phyloP scores from a whole-genome alignment of 331 rosid species.

The Malus hybrid region DNA sequence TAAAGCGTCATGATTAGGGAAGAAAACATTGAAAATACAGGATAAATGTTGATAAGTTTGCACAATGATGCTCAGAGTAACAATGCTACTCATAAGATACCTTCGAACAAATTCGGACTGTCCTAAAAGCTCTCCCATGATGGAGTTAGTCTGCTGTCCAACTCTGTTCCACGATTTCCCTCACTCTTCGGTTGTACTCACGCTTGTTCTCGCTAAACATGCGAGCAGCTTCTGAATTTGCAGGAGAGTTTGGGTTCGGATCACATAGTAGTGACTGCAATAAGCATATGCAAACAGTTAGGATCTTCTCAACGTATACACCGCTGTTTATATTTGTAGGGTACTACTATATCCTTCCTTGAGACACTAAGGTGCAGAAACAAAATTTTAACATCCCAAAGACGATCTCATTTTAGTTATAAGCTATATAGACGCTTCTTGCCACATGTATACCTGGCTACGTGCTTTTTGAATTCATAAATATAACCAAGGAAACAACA shows the following conservation, averaged over 20 bases:
- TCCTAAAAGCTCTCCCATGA: neutral
- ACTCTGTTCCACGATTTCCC: conserved; percentile 94
- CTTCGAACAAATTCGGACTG: conserved; percentile 19
- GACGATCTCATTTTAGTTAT: neutral
- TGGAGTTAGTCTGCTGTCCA: conserved; percentile 78
- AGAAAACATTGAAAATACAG: conserved; percentile 18
- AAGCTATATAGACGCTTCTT: neutral
- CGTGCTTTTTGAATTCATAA: neutral
- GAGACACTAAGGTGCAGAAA: neutral
- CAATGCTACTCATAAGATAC: conserved; percentile 25
- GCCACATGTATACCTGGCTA: neutral
- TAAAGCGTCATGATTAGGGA: conserved; percentile 15
- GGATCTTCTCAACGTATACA: neutral
- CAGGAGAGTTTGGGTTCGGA: conserved; percentile 95
- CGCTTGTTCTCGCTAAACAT: conserved; percentile 95
- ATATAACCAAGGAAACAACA: neutral
- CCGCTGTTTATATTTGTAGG: too few species aligned
- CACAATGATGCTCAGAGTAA: conserved; percentile 23
- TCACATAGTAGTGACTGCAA: conserved; percentile 87
- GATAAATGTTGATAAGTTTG: conserved; percentile 25
- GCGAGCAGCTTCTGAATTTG: conserved; percentile 91
- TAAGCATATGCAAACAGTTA: neutral
- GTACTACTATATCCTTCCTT: too few species aligned
- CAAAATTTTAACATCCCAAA: neutral
- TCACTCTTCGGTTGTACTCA: conserved; percentile 84